phyloP scores from a whole-genome alignment of 78 protist species.

The Isochrysis galbana region DNA sequence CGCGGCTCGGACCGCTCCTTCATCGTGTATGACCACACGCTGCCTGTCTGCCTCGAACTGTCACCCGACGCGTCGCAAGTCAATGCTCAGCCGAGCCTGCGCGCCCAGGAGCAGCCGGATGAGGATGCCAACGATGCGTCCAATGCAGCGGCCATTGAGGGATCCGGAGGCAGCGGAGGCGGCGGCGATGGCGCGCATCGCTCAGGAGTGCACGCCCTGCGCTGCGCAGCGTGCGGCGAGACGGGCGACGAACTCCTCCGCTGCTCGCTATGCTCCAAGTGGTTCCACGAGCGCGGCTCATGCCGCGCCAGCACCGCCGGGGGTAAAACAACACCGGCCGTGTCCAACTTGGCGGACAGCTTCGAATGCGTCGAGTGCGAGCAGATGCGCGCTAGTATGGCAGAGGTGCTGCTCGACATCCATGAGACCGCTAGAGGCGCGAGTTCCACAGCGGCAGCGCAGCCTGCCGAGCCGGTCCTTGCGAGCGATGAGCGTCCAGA shows the following conservation, averaged over 20 bases:
- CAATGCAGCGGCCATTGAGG: neutral
- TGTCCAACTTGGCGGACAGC: neutral
- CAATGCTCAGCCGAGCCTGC: neutral
- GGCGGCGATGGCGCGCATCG: neutral
- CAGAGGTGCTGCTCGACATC: neutral
- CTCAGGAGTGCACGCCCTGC: neutral
- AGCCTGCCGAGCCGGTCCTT: too few relatives aligned
- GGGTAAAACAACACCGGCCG: neutral
- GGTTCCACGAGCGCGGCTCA: neutral
- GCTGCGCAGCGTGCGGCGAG: neutral
- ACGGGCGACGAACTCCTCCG: neutral
- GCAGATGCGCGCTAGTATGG: neutral
- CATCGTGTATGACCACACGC: neutral
- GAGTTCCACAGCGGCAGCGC: too few relatives aligned
- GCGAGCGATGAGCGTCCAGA: too few relatives aligned
- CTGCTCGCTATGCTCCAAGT: neutral
- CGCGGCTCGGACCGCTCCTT: neutral
- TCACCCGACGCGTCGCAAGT: neutral
- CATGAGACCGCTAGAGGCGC: too few relatives aligned
- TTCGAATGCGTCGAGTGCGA: neutral
- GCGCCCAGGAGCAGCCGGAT: neutral
- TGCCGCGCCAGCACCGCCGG: neutral
- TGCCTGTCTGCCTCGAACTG: neutral
- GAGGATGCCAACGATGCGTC: neutral
- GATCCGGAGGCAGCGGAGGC: neutral